Evolutionary conservation across 2,329 filamentous ascomycete species (phyloP), one percentile per base, ranked within the genome.

Genomic region (Penicillium sp.): DNA sequence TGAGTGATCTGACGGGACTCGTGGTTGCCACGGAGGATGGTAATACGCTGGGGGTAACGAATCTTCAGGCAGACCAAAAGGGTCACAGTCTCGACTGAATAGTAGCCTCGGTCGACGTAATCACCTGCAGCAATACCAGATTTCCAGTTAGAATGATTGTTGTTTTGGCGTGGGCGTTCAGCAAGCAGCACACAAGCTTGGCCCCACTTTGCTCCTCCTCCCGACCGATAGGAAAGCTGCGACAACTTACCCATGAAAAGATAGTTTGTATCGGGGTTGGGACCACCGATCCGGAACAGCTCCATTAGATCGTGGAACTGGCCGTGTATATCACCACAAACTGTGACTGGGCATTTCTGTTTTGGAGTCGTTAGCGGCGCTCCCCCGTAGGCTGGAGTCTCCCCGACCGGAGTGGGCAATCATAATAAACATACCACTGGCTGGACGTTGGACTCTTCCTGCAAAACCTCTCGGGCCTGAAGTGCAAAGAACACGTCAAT

Each of bases 281-380:
- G 92, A 55, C 95, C 95, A 69, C 95, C 95, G 77, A 99, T 98
- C 82, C 96, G 96, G 86, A 99, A 99, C 55, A 99, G 87, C 81
- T 99, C 95, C 92, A 99, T 98, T 78, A 99, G 81, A 75, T 99
- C 95, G 79, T 98, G 94, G 78, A 98, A 98, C 80, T 99, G 95
- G 67, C 95, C 95, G 79, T 99, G 95, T 76, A 99, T 99, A 80
- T 99, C 95, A 77, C 95, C 95, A 78, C 95, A 98, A 63, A 99
- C 95, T 57, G 95, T 99, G 67, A 98, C 95, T 46, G 95, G 95
- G 77, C 94, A 98, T 94, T 97, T 97, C 90, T 93, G 69, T 92
- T 69, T 56, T 59, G 67, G 37, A 46, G 61, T 62, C 50, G 62
- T 64, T 59, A 67, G 68, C 67, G 41, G 47, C 46, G 40, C 55